These are phyloP conservation scores for Pichia sp. DNA, from an alignment of 1,139 yeast species.

Conservation along the genomic window DNA sequence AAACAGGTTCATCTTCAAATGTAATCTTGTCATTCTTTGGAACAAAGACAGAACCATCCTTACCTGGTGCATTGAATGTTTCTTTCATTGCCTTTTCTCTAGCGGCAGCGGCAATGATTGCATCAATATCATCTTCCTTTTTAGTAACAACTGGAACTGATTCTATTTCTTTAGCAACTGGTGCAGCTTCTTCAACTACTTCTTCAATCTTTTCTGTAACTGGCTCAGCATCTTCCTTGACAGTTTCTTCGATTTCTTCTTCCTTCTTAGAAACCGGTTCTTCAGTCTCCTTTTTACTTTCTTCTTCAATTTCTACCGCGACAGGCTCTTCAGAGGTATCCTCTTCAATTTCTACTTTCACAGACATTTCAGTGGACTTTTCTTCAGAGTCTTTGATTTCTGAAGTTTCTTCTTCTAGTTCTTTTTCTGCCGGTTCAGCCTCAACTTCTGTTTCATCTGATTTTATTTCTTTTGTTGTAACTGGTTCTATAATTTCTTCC, in stretches of 20 bases:
- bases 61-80: conserved; percentile 20
- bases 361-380: background rate
- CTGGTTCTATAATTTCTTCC: background rate
- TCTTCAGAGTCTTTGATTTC: background rate
- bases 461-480: conserved; percentile 1
- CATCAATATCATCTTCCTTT: conserved; percentile 26
- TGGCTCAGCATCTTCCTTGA: conserved; percentile 11
- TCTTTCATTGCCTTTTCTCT: conserved; percentile 25
- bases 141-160: background rate
- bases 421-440: background rate
- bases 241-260: background rate
- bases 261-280: conserved; percentile 9
- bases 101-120: conserved; percentile 25
- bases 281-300: background rate
- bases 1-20: conserved; percentile 55
- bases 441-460: conserved; percentile 6
- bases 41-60: conserved; percentile 30
- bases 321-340: background rate
- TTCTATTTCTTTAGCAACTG: too few relatives aligned
- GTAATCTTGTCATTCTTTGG: conserved; percentile 35
- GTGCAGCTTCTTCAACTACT: conserved; percentile 7
- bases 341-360: background rate
- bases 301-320: conserved; percentile 3
- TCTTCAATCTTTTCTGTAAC: conserved; percentile 4
- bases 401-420: background rate